Base-by-base conservation (phyloP, 257 asterid genomes). In the Penstemon davidsonii region DNA sequence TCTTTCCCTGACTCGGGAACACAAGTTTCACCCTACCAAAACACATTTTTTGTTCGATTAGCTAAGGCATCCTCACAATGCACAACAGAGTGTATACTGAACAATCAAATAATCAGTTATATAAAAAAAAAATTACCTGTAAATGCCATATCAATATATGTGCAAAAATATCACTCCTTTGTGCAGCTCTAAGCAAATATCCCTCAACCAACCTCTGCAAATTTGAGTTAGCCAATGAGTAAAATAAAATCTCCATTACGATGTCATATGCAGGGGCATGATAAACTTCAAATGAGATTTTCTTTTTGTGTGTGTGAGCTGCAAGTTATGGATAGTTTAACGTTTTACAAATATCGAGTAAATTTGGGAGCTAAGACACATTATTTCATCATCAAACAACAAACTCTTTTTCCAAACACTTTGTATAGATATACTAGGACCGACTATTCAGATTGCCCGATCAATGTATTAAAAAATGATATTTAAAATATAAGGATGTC, bases 61-160 rank as follows among this genome's bases (percentile, higher is more conserved):
- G 56, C 69, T 54, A 79, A 68, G 71, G 64, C 74, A 64, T 41
- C 59, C 39, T 55, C 60, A 62, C 57, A 72, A 18, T 53, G 49
- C 55, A 59, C 69, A 62, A 41, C 63, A 76, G 36, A 54, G 62
- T 60, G 25, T 60, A 25, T 25, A 25, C 33, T 25, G 33, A 25
- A 25, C 9, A 46, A 12, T 47, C 6, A 46, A 51, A 47, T 13
- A 60, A 47, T 5, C 15, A 45, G 62, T 50, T 47, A 66, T 11
- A 15, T 15, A 15, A 15, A 47, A 47, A 58, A 40, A 70, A 50
- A 59, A 6, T 67, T 71, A 88, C 99, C 97, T 94, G 97, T 72
- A 94, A 84, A 79, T 88, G 90, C 99, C 99, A 94, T 85, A 94
- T 94, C 81, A 94, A 81, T 79, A 94, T 94, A 76, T 94, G 99